Percentiles rank a stretch among this genome's conserved stretches.
Evolutionary conservation across 2,329 filamentous ascomycete genomes (phyloP).

Genomic region (Aspergillus terreus): DNA sequence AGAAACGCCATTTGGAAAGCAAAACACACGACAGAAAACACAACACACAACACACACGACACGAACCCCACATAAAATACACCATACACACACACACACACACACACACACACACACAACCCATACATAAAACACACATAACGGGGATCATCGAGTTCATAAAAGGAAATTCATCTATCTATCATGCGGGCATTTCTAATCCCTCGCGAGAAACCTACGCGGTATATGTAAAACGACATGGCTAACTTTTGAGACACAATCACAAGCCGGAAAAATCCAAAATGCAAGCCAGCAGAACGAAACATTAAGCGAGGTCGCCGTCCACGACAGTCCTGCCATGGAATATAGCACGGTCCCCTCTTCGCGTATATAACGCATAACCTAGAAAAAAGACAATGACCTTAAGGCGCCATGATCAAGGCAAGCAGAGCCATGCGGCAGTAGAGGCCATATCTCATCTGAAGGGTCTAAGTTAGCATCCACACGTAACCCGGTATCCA

Average conservation of each 20-base stretch:
- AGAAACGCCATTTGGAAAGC: conserved; percentile 5
- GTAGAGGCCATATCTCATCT: conserved; percentile 98
- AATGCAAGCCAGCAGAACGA: conserved; percentile 14
- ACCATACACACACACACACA: conserved; percentile 21
- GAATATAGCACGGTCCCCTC: conserved; percentile 8
- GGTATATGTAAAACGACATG: conserved; percentile 25
- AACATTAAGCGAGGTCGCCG: conserved; percentile 15
- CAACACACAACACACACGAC: conserved; percentile 18
- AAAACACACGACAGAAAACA: conserved; percentile 11
- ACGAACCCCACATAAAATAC: conserved; percentile 15
- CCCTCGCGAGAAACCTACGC: conserved; percentile 27
- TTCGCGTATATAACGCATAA: conserved; percentile 11
- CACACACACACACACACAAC: conserved; percentile 21
- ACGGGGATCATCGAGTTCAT: conserved; percentile 27
- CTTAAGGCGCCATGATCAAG: conserved; percentile 69
- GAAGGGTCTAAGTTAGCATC: conserved; percentile 40
- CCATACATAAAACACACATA: conserved; percentile 27
- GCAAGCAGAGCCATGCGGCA: conserved; percentile 96
- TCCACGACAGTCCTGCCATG: conserved; percentile 16
- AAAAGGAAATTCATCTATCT: conserved; percentile 37
- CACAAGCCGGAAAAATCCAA: conserved; percentile 14
- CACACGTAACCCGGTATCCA: not conserved
- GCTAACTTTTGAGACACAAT: conserved; percentile 27
- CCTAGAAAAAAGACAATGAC: conserved; percentile 10
- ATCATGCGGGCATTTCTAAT: conserved; percentile 26